These are phyloP conservation scores for Cochlearia excelsa DNA, from an alignment of 345 rosid genomes.

Conservation along the genomic window DNA sequence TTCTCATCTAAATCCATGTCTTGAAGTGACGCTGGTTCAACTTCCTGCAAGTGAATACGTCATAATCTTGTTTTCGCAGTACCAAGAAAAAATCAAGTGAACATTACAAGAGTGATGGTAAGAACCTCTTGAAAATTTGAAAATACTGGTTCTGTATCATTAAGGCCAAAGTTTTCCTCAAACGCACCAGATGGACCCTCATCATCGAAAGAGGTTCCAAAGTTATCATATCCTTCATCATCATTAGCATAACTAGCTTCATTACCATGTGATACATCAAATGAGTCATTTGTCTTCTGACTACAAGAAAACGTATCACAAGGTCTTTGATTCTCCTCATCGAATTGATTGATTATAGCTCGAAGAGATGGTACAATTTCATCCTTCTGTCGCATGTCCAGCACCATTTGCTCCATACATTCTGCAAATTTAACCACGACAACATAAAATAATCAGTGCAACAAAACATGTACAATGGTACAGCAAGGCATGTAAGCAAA, in stretches of 20 bases:
- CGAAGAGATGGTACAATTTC: constrained; percentile 80
- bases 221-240: constrained; percentile 52
- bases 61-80: no score
- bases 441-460: not conserved
- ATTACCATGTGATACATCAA: constrained; percentile 36
- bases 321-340: constrained; percentile 67
- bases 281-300: constrained; percentile 43
- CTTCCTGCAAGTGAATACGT: constrained; percentile 40
- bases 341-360: constrained; percentile 58
- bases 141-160: constrained; percentile 47
- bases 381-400: constrained; percentile 53
- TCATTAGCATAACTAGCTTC: constrained; percentile 48
- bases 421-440: constrained; percentile 44
- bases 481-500: constrained; percentile 19
- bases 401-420: constrained; percentile 63
- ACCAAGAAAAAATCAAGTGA: constrained; percentile 1
- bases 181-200: constrained; percentile 48
- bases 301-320: constrained; percentile 46
- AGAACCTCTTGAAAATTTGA: constrained; percentile 60
- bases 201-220: constrained; percentile 45
- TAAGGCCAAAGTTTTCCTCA: constrained; percentile 43
- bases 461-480: constrained; percentile 16
- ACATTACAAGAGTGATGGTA: constrained; percentile 1
- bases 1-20: constrained; percentile 48
- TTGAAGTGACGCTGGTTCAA: constrained; percentile 43